Conservation (phyloP, 257 asterid species). For the Solanum pennellii region DNA sequence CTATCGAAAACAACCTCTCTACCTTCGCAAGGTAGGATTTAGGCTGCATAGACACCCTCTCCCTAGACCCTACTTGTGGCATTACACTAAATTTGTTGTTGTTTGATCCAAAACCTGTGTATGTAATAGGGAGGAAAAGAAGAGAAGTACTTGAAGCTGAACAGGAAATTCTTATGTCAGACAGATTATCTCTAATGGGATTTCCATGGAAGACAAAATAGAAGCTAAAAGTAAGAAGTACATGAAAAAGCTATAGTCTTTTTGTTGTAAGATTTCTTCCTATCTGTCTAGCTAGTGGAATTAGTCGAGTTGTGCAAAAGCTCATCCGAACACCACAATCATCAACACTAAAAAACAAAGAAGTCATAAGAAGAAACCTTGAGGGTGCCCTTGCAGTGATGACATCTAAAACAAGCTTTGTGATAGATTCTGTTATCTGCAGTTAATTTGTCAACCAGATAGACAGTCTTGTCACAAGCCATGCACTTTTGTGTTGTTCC, state of each 20-base stretch:
- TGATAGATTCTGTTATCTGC: slow-evolving; percentile 87
- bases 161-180: background rate
- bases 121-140: background rate
- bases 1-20: background rate
- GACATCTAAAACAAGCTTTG: slow-evolving; percentile 96
- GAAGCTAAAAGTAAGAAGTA: background rate
- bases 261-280: background rate
- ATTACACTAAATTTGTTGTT: background rate
- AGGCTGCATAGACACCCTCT: background rate
- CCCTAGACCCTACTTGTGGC: background rate
- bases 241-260: background rate
- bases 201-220: background rate
- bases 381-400: slow-evolving; percentile 93
- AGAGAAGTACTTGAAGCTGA: background rate
- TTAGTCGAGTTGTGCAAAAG: background rate
- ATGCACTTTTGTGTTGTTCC: slow-evolving; percentile 98
- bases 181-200: background rate
- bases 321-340: background rate
- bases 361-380: slow-evolving; percentile 25
- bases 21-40: background rate
- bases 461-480: slow-evolving; percentile 92
- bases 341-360: background rate
- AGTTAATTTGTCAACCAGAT: slow-evolving; percentile 78
- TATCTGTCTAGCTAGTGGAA: background rate
- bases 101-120: background rate